Evolutionary conservation across 208 protist genomes (phyloP), one percentile per base, ranked within the genome.

Genomic region (Leptomonas pyrrhocoris): DNA sequence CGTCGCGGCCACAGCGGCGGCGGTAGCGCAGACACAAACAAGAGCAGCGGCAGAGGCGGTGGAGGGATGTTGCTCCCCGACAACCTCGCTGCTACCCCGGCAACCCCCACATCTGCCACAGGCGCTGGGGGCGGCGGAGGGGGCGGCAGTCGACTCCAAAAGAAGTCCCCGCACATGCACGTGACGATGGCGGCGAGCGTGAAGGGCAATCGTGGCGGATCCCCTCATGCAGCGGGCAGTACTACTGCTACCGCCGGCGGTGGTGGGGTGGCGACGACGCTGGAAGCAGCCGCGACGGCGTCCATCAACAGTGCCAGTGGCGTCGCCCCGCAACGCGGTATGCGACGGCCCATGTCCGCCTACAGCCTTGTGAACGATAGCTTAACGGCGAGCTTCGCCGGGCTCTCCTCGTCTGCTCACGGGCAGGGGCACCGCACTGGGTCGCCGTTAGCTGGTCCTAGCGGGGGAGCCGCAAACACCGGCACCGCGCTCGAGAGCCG

Each of bases 321-420:
- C 13, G 77, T 82, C n/a, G 77, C 77, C 16, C 77, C 72, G 30
- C 77, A 82, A 56, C 70, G 77, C n/a, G 72, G 70, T 19, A 69
- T 82, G 71, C 77, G 77, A 1, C 77, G 77, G 1, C 77, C 72
- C 21, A 55, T 59, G 28, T 82, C 77, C 21, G 46, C 48, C 27
- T 71, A 66, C 42, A 51, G 60, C 16, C 66, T 78, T 12, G 60
- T 67, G 15, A 80, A 45, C 68, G 68, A 80, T 28, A 60, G 34
- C 50, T 18, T 46, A 12, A 40, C 2, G 23, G 28, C 27, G 21
- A 67, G 38, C 50, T 21, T 43, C 38, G 45, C 49, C 23, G 57
- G 42, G 53, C 9, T 19, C 8, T 34, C 27, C 15, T n/a, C 16
- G 21, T 18, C 40, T 3, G 1, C 21, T 8, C 28, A 16, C 43